Evolutionary conservation across 31 red algal genomes (phyloP), one percentile per base, ranked within the genome.

Genomic region (Bonnemaisonia californica): DNA sequence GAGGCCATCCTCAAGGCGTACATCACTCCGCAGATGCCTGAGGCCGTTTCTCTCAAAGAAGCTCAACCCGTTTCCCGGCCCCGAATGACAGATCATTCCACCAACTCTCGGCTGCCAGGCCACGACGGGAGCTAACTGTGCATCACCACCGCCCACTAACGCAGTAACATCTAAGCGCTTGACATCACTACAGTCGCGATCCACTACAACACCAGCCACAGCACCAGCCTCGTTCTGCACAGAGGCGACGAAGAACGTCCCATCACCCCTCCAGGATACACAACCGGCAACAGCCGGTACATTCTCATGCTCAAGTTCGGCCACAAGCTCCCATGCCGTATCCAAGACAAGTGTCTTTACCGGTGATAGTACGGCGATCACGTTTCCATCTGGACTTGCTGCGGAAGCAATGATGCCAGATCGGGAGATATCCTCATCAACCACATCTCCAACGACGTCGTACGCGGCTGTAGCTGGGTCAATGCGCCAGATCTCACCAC

Each of bases 11-110:
- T 42, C 58, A 37, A 62, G 34, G 2, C 60, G 24, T 41, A 90
- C 79, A 31, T 90, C 87, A n/a, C 41, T 73, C 23, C 87, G 77
- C 24, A 80, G 24, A 55, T 90, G 87, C 34, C 87, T 76, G 65
- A 81, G 71, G 1, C 87, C 87, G 77, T 90, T 90, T 21, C 87
- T 51, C 62, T 90, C 87, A 51, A 90, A 90, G 61, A 90, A 82
- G 30, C 66, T 59, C 18, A 82, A 12, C 21, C 40, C 38, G 28
- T 34, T 38, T 27, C 62, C 40, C 3, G 23, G 58, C 27, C 69
- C 78, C 18, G 79, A 30, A 1, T 70, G 31, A 39, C 28, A 58
- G 8, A 90, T 78, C 58, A 90, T 51, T 4, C 87, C 87, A 13
- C 87, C 87, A 4, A 59, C 58, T 22, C 87, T 41, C 57, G 87